Evolutionary conservation across 805 yeast genomes (phyloP).

Genomic region (Isabelozyma pseudorhagii): DNA sequence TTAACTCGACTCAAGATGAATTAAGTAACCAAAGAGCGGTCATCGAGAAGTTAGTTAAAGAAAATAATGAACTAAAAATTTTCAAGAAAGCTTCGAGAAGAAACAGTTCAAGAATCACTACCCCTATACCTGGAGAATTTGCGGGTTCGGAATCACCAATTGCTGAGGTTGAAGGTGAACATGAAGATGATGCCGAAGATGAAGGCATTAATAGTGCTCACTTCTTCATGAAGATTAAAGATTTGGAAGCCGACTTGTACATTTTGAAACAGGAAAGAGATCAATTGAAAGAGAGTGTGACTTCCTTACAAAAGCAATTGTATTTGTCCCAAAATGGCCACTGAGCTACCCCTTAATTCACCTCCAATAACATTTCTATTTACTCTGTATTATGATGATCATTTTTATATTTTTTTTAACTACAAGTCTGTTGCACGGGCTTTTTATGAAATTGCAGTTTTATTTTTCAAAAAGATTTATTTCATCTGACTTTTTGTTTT

Average conservation of each 20-base stretch:
- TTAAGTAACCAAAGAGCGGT: slow-evolving; percentile 55
- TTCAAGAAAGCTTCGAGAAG: slow-evolving; percentile 43
- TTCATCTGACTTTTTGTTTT: no score
- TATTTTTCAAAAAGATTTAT: no score
- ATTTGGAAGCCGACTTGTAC: slow-evolving; percentile 78
- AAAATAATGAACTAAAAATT: slow-evolving; percentile 66
- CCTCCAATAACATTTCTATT: neutral
- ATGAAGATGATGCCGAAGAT: slow-evolving; percentile 14
- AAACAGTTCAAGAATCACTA: slow-evolving; percentile 23
- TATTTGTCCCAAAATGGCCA: slow-evolving; percentile 15
- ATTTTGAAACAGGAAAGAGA: slow-evolving; percentile 83
- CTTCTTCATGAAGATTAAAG: slow-evolving; percentile 72
- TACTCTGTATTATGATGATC: no score
- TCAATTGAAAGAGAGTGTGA: slow-evolving; percentile 61
- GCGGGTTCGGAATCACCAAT: slow-evolving; percentile 7
- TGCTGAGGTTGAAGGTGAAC: slow-evolving; percentile 11
- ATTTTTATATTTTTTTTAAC: no score
- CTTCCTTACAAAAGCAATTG: slow-evolving; percentile 58
- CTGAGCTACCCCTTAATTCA: neutral
- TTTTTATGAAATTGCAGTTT: no score
- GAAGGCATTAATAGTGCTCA: slow-evolving; percentile 47
- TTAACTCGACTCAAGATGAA: slow-evolving; percentile 72
- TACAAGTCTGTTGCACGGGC: no score
- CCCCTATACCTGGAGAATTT: slow-evolving; percentile 14
- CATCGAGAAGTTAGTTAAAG: slow-evolving; percentile 55